These are phyloP conservation scores for Malus hybrid DNA, from an alignment of 331 rosid genomes.

Conservation along the genomic window DNA sequence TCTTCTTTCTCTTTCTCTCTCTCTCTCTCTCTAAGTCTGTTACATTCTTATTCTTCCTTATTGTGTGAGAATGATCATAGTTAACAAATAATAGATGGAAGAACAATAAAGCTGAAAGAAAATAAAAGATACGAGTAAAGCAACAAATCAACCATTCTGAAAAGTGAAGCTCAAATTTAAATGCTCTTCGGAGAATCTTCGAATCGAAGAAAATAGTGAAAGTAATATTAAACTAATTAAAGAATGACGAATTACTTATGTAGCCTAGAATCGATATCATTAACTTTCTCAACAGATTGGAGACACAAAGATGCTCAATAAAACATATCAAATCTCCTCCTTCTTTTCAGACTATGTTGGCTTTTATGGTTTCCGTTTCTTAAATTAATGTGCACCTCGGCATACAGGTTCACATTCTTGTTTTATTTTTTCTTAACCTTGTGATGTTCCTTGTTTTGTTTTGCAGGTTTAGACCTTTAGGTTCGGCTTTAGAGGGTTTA, in stretches of 20 bases:
- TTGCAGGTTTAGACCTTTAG: no score
- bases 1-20: no score
- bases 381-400: no score
- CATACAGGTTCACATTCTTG: no score
- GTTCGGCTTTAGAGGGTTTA: no score
- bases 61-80: no score
- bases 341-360: no score
- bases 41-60: no score
- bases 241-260: conserved; percentile 23
- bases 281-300: conserved; percentile 23
- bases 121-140: not conserved
- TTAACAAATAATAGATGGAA: not conserved
- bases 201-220: not conserved
- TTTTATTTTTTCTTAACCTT: no score
- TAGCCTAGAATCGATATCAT: conserved; percentile 35
- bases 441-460: no score
- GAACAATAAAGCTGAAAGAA: conserved; percentile 36
- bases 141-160: not conserved
- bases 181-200: not conserved
- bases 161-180: not conserved
- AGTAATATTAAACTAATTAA: not conserved
- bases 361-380: no score
- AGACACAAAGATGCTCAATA: conserved; percentile 37
- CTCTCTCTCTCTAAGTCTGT: no score
- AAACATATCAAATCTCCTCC: conserved; percentile 25